These are phyloP conservation scores for Multifurca ochricompacta DNA, from an alignment of 768 basidiomycete genomes.

Conservation along the genomic window DNA sequence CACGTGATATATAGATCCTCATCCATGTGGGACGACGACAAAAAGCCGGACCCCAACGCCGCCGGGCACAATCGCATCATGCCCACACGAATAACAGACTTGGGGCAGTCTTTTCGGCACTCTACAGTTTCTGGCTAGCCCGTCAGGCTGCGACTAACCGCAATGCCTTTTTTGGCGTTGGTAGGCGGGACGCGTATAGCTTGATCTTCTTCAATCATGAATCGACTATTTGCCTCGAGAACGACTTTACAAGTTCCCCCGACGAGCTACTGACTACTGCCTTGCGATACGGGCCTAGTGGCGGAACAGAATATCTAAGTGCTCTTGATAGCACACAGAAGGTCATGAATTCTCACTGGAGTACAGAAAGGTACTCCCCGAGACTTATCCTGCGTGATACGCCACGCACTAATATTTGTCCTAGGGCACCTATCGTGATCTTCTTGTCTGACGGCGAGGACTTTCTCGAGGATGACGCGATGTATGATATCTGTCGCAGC, in stretches of 20 bases:
- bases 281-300: conserved; percentile 28
- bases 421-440: conserved; percentile 43
- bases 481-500: conserved; percentile 36
- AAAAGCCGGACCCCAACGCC: conserved; percentile 37
- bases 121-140: conserved; percentile 50
- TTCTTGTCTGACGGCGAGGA: conserved; percentile 55
- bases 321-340: conserved; percentile 34
- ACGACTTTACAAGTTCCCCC: conserved; percentile 41
- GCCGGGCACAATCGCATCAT: conserved; percentile 34
- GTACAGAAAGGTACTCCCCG: conserved; percentile 38
- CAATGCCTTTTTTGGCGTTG: conserved; percentile 22
- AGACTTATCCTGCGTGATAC: background rate
- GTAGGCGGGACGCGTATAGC: conserved; percentile 48
- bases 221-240: conserved; percentile 27
- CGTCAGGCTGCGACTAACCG: conserved; percentile 34
- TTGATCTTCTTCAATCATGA: conserved; percentile 40
- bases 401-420: conserved; percentile 12
- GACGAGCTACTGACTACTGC: conserved; percentile 37
- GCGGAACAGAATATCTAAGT: conserved; percentile 38
- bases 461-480: conserved; percentile 29
- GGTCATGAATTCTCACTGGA: conserved; percentile 43
- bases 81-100: conserved; percentile 38
- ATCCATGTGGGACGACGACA: conserved; percentile 41
- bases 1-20: conserved; percentile 33
- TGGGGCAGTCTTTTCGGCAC: conserved; percentile 49